Evolutionary conservation across 768 basidiomycete genomes (phyloP).

Genomic region (Xerocomus potaroensis): DNA sequence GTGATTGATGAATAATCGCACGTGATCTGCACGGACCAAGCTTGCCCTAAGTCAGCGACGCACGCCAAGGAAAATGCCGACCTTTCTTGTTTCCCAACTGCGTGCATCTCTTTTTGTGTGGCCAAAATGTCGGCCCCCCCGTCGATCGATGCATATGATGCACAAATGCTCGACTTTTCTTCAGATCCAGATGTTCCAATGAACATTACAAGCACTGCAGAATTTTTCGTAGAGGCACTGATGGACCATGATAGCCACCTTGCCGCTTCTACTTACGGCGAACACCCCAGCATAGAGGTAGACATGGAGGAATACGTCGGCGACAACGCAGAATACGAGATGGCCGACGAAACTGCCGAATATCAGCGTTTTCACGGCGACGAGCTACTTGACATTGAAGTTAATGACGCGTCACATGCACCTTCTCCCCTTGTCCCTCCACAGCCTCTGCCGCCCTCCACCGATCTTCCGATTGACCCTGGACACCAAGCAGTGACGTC

Average conservation of each 20-base stretch:
- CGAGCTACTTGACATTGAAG: conserved; percentile 38
- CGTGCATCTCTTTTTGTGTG: conserved; percentile 12
- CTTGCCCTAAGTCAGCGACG: conserved; percentile 25
- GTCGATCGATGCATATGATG: conserved; percentile 50
- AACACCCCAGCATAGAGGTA: conserved; percentile 50
- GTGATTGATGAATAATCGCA: conserved; percentile 9
- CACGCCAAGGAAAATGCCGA: conserved; percentile 15
- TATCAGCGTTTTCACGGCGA: conserved; percentile 18
- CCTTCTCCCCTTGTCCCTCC: conserved; percentile 25
- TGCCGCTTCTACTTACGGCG: conserved; percentile 22
- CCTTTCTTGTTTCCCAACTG: conserved; percentile 9
- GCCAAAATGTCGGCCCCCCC: conserved; percentile 26
- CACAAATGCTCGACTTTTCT: conserved; percentile 60
- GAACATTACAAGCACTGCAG: conserved; percentile 41
- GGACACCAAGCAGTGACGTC: conserved; percentile 5
- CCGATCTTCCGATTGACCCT: conserved; percentile 16
- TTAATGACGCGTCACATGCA: conserved; percentile 36
- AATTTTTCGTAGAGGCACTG: conserved; percentile 47
- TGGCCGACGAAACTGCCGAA: conserved; percentile 32
- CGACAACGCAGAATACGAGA: conserved; percentile 48
- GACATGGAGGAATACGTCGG: conserved; percentile 58
- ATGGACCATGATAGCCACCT: conserved; percentile 57
- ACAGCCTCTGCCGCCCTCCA: conserved; percentile 12
- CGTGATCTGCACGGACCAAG: conserved; percentile 31
- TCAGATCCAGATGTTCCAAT: conserved; percentile 58